phyloP scores from a whole-genome alignment of 2,329 filamentous ascomycete genomes.

The Aspergillus bombycis region DNA sequence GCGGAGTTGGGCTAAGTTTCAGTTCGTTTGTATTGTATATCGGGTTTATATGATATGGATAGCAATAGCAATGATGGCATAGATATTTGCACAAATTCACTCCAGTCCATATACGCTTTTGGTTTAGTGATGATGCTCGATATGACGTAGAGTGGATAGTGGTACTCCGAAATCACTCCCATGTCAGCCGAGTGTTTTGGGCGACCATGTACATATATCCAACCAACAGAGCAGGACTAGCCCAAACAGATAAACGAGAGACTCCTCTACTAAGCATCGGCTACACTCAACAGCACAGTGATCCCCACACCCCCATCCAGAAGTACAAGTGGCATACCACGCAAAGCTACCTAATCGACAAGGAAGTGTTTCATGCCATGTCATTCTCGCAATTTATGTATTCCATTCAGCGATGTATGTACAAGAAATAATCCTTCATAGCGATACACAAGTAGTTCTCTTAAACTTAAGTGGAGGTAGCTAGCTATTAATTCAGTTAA shows the following conservation, averaged over 20 bases:
- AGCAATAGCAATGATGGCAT: slow-evolving; percentile 1
- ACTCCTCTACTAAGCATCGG: no score
- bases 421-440: neutral
- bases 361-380: neutral
- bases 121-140: neutral
- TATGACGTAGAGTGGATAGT: neutral
- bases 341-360: neutral
- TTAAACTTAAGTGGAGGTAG: neutral
- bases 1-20: slow-evolving; percentile 10
- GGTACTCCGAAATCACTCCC: neutral
- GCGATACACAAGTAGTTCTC: neutral
- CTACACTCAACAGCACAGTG: no score
- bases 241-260: no score
- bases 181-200: neutral
- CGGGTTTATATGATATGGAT: slow-evolving; percentile 1
- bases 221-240: no score
- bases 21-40: slow-evolving; percentile 7
- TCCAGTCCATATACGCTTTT: neutral
- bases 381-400: neutral
- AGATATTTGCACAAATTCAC: neutral
- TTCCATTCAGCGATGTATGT: no score
- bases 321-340: neutral
- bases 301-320: no score
- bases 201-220: no score
- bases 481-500: neutral